A percentile compares a stretch with the other conserved stretches of the same genome.
Evolutionary conservation across 2,329 filamentous ascomycete genomes (phyloP).

Genomic region (Aspergillus hortae): DNA sequence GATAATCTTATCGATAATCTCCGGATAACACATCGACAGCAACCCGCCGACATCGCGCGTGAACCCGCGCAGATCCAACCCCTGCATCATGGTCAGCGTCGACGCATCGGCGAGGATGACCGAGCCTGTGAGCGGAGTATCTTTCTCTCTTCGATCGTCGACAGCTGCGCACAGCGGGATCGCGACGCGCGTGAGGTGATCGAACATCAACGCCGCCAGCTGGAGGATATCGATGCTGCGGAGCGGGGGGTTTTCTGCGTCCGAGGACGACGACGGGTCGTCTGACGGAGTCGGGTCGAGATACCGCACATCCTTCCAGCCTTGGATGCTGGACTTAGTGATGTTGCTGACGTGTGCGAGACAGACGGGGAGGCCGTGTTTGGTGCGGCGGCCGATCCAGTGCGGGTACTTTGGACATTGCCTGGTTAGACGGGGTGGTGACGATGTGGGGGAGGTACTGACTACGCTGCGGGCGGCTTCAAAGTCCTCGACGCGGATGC

Average conservation of each 20-base stretch:
- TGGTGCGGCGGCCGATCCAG: conserved; percentile 25
- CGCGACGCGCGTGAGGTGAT: conserved; percentile 18
- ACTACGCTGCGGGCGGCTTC: conserved; percentile 19
- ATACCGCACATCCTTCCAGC: background rate
- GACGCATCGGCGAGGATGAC: conserved; percentile 22
- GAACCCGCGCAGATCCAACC: conserved; percentile 19
- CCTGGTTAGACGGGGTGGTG: background rate
- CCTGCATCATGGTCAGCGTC: conserved; percentile 17
- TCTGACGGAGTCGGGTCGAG: background rate
- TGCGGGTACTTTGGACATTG: conserved; percentile 21
- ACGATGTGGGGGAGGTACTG: background rate
- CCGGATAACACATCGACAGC: conserved; percentile 25
- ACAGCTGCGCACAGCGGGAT: conserved; percentile 22
- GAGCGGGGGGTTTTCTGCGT: background rate
- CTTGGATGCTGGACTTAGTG: background rate
- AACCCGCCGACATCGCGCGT: conserved; percentile 21
- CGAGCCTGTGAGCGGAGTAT: conserved; percentile 9
- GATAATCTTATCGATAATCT: conserved; percentile 21
- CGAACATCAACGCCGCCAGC: conserved; percentile 15
- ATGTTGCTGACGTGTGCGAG: conserved; percentile 15
- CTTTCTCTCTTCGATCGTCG: conserved; percentile 5
- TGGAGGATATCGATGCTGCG: conserved; percentile 16
- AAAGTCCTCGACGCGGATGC: conserved; percentile 15
- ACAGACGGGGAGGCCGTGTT: conserved; percentile 17
- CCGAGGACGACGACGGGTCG: background rate